Evolutionary conservation across 1,284 basidiomycete species (phyloP), one percentile per base, ranked within the genome.

Genomic region (Pseudozyma pruni): DNA sequence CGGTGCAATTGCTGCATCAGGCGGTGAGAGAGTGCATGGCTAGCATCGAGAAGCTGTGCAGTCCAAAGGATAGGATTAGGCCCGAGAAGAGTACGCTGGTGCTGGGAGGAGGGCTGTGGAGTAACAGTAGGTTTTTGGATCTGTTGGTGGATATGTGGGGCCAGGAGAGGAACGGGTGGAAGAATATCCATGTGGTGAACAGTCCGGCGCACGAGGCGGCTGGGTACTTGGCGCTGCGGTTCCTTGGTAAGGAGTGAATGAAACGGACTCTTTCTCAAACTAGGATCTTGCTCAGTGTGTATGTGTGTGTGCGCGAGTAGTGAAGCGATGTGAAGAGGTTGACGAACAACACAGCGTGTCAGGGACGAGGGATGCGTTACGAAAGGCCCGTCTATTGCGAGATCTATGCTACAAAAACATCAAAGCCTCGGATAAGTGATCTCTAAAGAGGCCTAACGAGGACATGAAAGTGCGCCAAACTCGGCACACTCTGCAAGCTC

Each of bases 51-150:
- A 66, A 69, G 22, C 57, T 77, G 7, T 61, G 70, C 8, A 41
- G 45, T 8, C 58, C 54, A 2, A 33, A 44, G 3, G 47, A 64
- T 20, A 37, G 46, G 23, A 49, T 79, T 22, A 50, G 52, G 2
- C 64, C 74, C 0, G 17, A 31, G 11, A 33, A 47, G 5, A 56
- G 68, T 13, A 70, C 69, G 8, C 34, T 80, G 23, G 57, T 76
- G 17, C 56, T 80, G 17, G 79, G 79, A 17, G 79, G 79, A 1
- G 75, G 79, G 3, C 34, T 80, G 45, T 80, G 77, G 77, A 70
- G 57, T 11, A 66, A 67, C 13, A 25, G 17, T 19, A 67, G 57
- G 9, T 80, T 78, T 32, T 22, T 57, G 9, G 46, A 56, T 10
- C 31, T 80, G 22, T 23, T 78, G 22, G 25, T 68, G 3, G 32